Evolutionary conservation across 139 green algal genomes (phyloP).

Genomic region (Auxenochlorella pyrenoidosa): DNA sequence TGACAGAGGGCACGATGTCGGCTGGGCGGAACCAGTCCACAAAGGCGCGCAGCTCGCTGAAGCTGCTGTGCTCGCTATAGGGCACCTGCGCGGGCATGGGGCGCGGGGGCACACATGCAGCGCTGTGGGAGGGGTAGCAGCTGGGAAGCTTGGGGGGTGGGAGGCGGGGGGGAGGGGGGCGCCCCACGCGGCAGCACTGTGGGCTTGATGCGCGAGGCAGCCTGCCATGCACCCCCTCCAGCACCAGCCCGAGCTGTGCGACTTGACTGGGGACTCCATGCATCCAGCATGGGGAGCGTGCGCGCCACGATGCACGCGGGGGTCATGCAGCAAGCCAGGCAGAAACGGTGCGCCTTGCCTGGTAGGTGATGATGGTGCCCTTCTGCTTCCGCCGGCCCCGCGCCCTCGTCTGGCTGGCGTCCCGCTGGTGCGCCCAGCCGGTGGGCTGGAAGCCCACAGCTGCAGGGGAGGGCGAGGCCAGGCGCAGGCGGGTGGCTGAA

Average conservation of each 20-base stretch:
- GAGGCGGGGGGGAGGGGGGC: too few species aligned
- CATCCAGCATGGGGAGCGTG: too few species aligned
- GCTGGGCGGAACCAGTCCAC: slow-evolving; percentile 69
- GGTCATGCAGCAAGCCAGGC: too few species aligned
- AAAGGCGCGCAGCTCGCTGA: slow-evolving; percentile 75
- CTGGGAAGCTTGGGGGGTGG: too few species aligned
- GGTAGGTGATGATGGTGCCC: slow-evolving; percentile 83
- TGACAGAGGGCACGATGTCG: slow-evolving; percentile 71
- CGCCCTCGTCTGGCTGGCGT: slow-evolving; percentile 22
- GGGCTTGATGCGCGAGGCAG: too few species aligned
- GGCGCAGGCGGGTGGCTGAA: not conserved
- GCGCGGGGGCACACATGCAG: not conserved
- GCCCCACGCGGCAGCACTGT: too few species aligned
- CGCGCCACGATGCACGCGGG: too few species aligned
- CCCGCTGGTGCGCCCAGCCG: slow-evolving; percentile 78
- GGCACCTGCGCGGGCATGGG: slow-evolving; percentile 63
- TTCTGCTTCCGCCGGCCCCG: slow-evolving; percentile 58
- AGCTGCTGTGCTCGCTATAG: slow-evolving; percentile 86
- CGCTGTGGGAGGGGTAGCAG: not conserved
- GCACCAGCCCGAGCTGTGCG: too few species aligned
- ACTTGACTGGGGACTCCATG: too few species aligned
- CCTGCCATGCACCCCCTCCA: too few species aligned
- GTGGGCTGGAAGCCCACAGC: slow-evolving; percentile 86
- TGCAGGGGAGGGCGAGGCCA: not conserved
- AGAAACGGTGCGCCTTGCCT: slow-evolving; percentile 49